A percentile compares a stretch with the other conserved stretches of the same genome.
These are phyloP conservation scores for Annulohypoxylon bovei DNA, from an alignment of 495 filamentous ascomycete species.

Conservation along the genomic window DNA sequence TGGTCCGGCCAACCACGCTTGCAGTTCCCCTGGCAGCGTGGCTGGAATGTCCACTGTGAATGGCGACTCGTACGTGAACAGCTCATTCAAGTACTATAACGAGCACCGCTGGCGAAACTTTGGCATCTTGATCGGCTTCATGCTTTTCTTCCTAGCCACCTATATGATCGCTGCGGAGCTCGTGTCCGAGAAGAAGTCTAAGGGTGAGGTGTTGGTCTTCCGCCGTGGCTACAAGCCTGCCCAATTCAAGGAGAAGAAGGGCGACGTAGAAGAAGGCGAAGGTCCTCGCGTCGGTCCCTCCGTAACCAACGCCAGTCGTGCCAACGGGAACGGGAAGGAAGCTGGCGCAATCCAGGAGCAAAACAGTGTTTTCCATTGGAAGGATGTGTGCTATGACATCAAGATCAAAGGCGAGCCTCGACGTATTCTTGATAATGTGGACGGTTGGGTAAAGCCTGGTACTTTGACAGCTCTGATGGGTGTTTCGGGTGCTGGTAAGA, in stretches of 20 bases:
- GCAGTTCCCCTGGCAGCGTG: constrained; percentile 69
- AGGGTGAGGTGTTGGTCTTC: constrained; percentile 90
- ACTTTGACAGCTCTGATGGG: constrained; percentile 91
- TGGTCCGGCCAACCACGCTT: constrained; percentile 58
- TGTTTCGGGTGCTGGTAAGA: constrained; percentile 78
- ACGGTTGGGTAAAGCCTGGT: constrained; percentile 92
- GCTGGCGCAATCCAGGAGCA: constrained; percentile 62
- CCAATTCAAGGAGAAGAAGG: constrained; percentile 63
- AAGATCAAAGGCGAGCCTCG: constrained; percentile 81
- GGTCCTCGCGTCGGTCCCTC: constrained; percentile 50
- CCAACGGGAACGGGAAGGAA: constrained; percentile 59
- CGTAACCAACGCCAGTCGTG: constrained; percentile 51
- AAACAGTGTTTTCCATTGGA: constrained; percentile 83
- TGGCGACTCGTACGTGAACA: constrained; percentile 76
- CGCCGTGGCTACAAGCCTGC: constrained; percentile 75
- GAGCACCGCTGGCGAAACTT: constrained; percentile 81
- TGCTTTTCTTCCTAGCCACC: constrained; percentile 68
- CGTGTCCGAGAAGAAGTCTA: constrained; percentile 80
- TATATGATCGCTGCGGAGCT: constrained; percentile 81
- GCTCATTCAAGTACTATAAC: constrained; percentile 67
- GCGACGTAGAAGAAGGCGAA: constrained; percentile 63
- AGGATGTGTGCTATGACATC: constrained; percentile 86
- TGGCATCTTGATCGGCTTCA: constrained; percentile 81
- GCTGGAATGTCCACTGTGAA: constrained; percentile 62
- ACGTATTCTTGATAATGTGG: constrained; percentile 83